Percentiles rank a stretch among this genome's conserved stretches.
These are phyloP conservation scores for Nematodospora anomalae DNA, from an alignment of 1,139 yeast genomes.

Conservation along the genomic window DNA sequence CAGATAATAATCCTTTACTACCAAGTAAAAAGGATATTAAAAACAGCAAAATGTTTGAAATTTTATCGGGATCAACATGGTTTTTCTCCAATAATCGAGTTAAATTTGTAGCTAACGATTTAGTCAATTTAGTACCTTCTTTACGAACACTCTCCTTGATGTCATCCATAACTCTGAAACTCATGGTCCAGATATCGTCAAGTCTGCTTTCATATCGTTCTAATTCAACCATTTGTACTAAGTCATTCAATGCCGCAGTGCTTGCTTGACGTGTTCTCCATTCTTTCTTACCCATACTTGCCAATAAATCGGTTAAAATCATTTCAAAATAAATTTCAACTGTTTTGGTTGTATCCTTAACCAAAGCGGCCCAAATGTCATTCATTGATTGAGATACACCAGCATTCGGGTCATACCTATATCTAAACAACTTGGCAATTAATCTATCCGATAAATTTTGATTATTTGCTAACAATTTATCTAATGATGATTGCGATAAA, in stretches of 20 bases:
- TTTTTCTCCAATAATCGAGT: conserved; percentile 53
- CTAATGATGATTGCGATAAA: conserved; percentile 74
- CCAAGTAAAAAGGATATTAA: conserved; percentile 83
- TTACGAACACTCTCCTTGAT: conserved; percentile 90
- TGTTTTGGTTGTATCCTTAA: conserved; percentile 58
- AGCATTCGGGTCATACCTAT: conserved; percentile 79
- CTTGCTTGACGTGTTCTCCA: conserved; percentile 96
- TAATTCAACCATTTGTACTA: conserved; percentile 61
- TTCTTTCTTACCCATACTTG: conserved; percentile 76
- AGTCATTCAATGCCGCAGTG: conserved; percentile 68
- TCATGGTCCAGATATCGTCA: conserved; percentile 81
- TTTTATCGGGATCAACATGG: conserved; percentile 25
- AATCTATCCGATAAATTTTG: conserved; percentile 55
- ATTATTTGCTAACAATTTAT: conserved; percentile 58
- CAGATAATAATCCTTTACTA: conserved; percentile 73
- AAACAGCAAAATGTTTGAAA: conserved; percentile 53
- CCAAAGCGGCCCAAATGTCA: conserved; percentile 80
- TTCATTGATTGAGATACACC: conserved; percentile 81
- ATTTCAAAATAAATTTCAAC: conserved; percentile 53
- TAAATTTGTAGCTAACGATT: conserved; percentile 63
- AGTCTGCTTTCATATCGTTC: conserved; percentile 53
- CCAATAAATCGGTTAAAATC: conserved; percentile 65
- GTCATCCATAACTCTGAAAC: conserved; percentile 89
- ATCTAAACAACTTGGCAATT: conserved; percentile 81
- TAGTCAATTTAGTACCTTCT: conserved; percentile 72